phyloP scores from a whole-genome alignment of 2,329 filamentous ascomycete genomes.

The Ascochyta koolunga region DNA sequence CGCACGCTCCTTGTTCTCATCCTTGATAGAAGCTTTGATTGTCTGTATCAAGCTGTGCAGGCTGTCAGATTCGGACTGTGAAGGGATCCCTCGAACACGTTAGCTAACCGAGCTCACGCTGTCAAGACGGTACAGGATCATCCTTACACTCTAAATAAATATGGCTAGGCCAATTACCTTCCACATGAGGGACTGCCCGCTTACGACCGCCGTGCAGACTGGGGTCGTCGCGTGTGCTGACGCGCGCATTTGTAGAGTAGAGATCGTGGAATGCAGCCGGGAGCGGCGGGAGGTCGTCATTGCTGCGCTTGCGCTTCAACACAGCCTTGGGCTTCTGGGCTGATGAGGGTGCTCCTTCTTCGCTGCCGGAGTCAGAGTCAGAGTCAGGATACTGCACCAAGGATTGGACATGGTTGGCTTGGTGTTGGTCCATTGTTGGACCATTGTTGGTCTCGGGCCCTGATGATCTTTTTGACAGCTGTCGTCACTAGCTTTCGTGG shows the following conservation, averaged over 20 bases:
- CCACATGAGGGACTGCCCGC: slow-evolving; percentile 80
- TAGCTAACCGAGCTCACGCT: slow-evolving; percentile 31
- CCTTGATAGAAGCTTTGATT: slow-evolving; percentile 28
- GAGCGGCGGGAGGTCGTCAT: slow-evolving; percentile 68
- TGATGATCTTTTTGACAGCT: slow-evolving; percentile 19
- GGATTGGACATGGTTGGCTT: slow-evolving; percentile 38
- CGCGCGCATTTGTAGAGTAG: slow-evolving; percentile 80
- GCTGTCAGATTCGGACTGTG: slow-evolving; percentile 38
- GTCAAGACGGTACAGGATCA: slow-evolving; percentile 7
- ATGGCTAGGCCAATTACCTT: slow-evolving; percentile 92
- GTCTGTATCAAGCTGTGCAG: slow-evolving; percentile 39
- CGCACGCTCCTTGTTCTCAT: slow-evolving; percentile 25
- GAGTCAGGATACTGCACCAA: slow-evolving; percentile 59
- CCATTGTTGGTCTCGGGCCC: slow-evolving; percentile 14
- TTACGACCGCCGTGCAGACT: slow-evolving; percentile 83
- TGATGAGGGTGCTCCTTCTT: slow-evolving; percentile 35
- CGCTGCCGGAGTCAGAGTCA: slow-evolving; percentile 59
- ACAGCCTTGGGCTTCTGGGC: slow-evolving; percentile 13
- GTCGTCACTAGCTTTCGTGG: slow-evolving; percentile 22
- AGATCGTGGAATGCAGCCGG: slow-evolving; percentile 84
- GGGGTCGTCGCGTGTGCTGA: slow-evolving; percentile 81
- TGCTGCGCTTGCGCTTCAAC: slow-evolving; percentile 42
- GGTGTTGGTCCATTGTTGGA: too few species aligned
- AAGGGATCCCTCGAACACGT: slow-evolving; percentile 48
- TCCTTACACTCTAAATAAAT: slow-evolving; percentile 90